phyloP scores from a whole-genome alignment of 495 filamentous ascomycete species.

The Aspergillus mulundensis region DNA sequence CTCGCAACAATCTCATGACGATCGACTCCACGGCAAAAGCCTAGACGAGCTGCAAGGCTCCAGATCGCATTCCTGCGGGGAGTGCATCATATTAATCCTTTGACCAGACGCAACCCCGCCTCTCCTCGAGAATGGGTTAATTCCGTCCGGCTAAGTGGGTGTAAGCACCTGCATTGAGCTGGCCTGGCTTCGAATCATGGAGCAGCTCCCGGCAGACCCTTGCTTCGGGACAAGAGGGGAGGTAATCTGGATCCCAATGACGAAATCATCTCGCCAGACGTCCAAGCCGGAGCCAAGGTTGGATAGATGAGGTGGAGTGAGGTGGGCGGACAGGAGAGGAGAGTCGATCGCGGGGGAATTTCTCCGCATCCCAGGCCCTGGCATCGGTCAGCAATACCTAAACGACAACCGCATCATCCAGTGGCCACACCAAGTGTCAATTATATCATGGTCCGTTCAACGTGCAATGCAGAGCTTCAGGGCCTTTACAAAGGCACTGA shows the following conservation, averaged over 20 bases:
- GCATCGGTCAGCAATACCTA: too few species aligned
- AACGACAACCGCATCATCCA: too few species aligned
- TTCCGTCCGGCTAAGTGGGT: neutral
- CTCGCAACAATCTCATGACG: slow-evolving; percentile 32
- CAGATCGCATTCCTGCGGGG: neutral
- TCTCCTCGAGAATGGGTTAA: neutral
- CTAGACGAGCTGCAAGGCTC: neutral
- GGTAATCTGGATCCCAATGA: neutral
- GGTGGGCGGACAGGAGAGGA: neutral
- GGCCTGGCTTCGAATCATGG: neutral
- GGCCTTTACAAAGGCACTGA: too few species aligned
- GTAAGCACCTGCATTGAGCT: neutral
- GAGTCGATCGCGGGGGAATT: slow-evolving; percentile 8
- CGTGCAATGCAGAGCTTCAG: too few species aligned
- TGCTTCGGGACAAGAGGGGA: neutral
- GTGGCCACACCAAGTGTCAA: too few species aligned
- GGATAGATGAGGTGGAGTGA: slow-evolving; percentile 2
- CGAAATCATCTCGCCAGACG: neutral
- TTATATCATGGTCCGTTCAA: too few species aligned
- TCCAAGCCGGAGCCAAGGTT: neutral
- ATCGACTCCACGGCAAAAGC: neutral
- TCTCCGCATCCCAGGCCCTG: neutral
- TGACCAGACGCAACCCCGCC: neutral
- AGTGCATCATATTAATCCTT: neutral
- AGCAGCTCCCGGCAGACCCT: neutral